Percentiles rank a stretch among this genome's conserved stretches.
Conservation (phyloP, 208 protist genomes). For the Balamuthia mandrillaris region DNA sequence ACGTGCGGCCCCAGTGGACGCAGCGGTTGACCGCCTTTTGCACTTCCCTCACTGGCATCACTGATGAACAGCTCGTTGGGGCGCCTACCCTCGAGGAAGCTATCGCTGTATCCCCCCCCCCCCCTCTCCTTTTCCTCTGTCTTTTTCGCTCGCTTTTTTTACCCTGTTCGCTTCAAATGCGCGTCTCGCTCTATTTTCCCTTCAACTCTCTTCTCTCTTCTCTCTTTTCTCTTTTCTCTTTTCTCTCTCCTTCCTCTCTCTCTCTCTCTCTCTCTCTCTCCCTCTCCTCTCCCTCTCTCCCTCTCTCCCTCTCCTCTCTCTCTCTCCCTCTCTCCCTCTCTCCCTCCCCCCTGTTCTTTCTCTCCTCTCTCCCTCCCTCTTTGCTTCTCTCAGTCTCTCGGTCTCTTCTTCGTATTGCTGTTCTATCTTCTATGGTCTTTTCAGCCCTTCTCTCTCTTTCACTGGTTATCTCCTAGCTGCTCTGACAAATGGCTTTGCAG, state of each 20-base stretch:
- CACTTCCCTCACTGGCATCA: constrained; percentile 39
- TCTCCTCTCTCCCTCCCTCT: not conserved
- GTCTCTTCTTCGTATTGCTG: not conserved
- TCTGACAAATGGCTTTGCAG: not conserved
- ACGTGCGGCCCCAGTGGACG: constrained; percentile 28
- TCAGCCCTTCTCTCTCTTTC: not conserved
- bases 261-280: not conserved
- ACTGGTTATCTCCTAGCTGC: too few species aligned
- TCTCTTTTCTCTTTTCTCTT: not conserved
- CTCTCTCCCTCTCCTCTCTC: not conserved
- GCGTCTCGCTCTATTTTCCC: not conserved
- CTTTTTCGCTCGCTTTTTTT: not conserved
- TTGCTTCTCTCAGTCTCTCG: too few species aligned
- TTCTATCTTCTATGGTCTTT: not conserved
- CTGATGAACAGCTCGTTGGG: not conserved
- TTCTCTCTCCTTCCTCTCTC: not conserved
- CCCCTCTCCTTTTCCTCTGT: not conserved
- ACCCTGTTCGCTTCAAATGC: not conserved
- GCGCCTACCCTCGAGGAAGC: not conserved
- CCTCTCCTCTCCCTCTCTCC: not conserved
- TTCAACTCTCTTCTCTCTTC: not conserved
- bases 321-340: not conserved
- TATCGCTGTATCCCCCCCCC: not conserved
- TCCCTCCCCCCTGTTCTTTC: not conserved
- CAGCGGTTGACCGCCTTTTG: constrained; percentile 30